A percentile compares a stretch with the other conserved stretches of the same genome.
Conservation (phyloP, 331 rosid genomes). For the Dryas integrifolia region DNA sequence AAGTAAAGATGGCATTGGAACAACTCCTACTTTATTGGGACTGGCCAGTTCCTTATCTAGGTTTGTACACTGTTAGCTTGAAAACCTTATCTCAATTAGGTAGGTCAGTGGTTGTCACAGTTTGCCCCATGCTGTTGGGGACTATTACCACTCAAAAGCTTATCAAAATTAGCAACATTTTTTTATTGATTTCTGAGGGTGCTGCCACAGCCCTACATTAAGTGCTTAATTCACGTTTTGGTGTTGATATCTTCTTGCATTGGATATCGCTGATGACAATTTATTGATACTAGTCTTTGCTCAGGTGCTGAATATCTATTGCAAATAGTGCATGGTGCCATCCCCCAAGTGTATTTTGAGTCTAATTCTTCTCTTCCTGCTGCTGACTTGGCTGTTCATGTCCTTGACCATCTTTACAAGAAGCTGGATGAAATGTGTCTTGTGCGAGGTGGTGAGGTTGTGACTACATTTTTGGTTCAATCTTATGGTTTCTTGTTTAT, state of each 20-base stretch:
- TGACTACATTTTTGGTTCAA: slow-evolving; percentile 31
- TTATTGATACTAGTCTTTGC: slow-evolving; percentile 70
- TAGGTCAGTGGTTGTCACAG: neutral
- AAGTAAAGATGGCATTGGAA: slow-evolving; percentile 34
- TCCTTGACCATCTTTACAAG: slow-evolving; percentile 77
- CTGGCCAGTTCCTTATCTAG: slow-evolving; percentile 79
- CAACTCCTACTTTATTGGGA: slow-evolving; percentile 75
- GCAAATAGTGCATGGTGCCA: slow-evolving; percentile 62
- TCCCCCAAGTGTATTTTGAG: slow-evolving; percentile 66
- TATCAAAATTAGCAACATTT: neutral
- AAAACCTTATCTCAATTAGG: slow-evolving; percentile 1
- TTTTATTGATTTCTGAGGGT: neutral
- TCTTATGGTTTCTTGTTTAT: slow-evolving; percentile 24
- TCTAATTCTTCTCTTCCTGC: slow-evolving; percentile 56
- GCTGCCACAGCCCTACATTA: neutral
- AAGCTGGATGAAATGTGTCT: slow-evolving; percentile 88
- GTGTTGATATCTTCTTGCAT: slow-evolving; percentile 15
- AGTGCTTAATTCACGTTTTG: neutral
- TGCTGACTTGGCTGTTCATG: slow-evolving; percentile 70
- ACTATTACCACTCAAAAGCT: slow-evolving; percentile 1
- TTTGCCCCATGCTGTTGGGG: slow-evolving; percentile 5
- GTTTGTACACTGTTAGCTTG: slow-evolving; percentile 35
- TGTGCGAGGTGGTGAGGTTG: slow-evolving; percentile 95
- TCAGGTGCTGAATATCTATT: slow-evolving; percentile 82
- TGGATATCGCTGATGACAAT: slow-evolving; percentile 43